Evolutionary conservation across 768 basidiomycete species (phyloP).

Genomic region (Amanita molliuscula): DNA sequence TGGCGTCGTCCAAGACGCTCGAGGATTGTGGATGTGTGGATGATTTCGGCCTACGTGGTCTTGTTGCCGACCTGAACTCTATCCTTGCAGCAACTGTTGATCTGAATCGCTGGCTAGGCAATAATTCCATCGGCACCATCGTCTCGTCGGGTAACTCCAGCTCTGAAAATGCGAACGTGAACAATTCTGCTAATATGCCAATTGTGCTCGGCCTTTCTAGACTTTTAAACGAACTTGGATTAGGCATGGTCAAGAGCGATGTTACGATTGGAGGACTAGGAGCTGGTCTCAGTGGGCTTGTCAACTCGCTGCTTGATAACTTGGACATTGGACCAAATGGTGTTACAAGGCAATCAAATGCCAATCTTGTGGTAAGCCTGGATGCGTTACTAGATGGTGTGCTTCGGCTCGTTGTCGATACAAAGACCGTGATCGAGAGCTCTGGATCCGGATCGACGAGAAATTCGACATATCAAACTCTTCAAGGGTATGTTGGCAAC

Average conservation of each 20-base stretch:
- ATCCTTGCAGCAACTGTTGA: constrained; percentile 8
- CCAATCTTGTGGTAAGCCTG: constrained; percentile 6
- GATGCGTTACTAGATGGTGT: constrained; percentile 2
- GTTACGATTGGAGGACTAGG: constrained; percentile 14
- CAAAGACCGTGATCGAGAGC: neutral
- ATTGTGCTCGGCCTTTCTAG: constrained; percentile 15
- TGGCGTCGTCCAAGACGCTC: constrained; percentile 1
- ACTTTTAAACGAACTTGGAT: constrained; percentile 13
- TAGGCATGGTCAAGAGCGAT: constrained; percentile 10
- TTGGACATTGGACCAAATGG: constrained; percentile 15
- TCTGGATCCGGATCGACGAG: neutral
- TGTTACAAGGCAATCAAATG: neutral
- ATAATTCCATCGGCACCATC: constrained; percentile 5
- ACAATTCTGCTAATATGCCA: constrained; percentile 8
- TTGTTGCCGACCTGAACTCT: constrained; percentile 7
- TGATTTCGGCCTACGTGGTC: constrained; percentile 7
- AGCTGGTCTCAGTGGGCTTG: constrained; percentile 7
- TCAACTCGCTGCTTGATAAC: constrained; percentile 14
- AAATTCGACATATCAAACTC: neutral
- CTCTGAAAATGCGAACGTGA: neutral
- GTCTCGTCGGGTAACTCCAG: neutral
- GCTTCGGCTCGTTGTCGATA: constrained; percentile 6
- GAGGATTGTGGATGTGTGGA: constrained; percentile 11
- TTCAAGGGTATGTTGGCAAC: constrained; percentile 5
- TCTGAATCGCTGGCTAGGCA: constrained; percentile 8